These are phyloP conservation scores for Trichothecium roseum DNA, from an alignment of 2,329 filamentous ascomycete genomes.

Conservation along the genomic window DNA sequence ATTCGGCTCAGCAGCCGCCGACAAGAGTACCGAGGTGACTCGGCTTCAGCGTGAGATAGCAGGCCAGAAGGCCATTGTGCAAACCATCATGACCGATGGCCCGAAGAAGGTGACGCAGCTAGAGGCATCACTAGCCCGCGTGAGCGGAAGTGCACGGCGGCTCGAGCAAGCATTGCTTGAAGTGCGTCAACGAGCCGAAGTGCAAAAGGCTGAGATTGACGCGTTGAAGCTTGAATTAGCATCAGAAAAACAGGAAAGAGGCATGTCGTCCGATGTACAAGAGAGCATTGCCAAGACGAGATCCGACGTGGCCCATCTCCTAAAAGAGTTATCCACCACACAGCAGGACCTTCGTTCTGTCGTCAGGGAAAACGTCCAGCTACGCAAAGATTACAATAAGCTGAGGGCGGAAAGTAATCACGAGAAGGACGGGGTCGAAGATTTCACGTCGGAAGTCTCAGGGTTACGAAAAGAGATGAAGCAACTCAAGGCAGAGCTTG, in stretches of 20 bases:
- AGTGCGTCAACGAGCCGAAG: not conserved
- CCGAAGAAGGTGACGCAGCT: slow-evolving; percentile 21
- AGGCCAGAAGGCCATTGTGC: slow-evolving; percentile 21
- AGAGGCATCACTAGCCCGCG: slow-evolving; percentile 1
- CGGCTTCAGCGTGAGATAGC: slow-evolving; percentile 22
- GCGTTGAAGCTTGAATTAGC: too few species aligned
- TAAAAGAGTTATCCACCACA: slow-evolving; percentile 11
- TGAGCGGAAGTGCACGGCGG: too few species aligned
- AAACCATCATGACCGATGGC: slow-evolving; percentile 24
- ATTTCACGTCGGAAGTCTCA: slow-evolving; percentile 19
- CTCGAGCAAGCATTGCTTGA: not conserved
- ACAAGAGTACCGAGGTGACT: slow-evolving; percentile 9
- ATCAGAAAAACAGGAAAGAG: too few species aligned
- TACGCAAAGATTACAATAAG: too few species aligned
- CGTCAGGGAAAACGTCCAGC: too few species aligned
- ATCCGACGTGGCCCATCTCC: slow-evolving; percentile 9
- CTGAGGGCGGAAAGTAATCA: too few species aligned
- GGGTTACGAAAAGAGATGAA: slow-evolving; percentile 21
- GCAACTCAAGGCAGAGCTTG: slow-evolving; percentile 17
- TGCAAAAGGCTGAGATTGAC: not conserved
- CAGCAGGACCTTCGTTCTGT: slow-evolving; percentile 11
- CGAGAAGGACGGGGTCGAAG: slow-evolving; percentile 5
- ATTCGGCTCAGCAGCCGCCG: too few species aligned
- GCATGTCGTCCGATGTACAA: too few species aligned
- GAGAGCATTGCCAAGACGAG: slow-evolving; percentile 4